These are phyloP conservation scores for Phaeotremella fagi DNA, from an alignment of 768 basidiomycete species.

Conservation along the genomic window DNA sequence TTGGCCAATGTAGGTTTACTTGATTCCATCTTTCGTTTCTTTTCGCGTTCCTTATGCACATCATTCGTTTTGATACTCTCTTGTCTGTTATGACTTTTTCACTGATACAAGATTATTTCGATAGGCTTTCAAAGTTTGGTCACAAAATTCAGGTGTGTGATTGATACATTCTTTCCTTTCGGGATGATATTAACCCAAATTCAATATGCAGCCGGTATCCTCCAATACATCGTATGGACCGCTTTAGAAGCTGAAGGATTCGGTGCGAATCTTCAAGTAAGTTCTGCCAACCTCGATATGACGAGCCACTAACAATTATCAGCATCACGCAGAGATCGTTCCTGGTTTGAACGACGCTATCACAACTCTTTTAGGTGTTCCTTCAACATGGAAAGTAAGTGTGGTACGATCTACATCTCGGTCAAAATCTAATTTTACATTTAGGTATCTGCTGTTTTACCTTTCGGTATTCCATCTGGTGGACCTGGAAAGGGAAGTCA, in stretches of 20 bases:
- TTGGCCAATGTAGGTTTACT: slow-evolving; percentile 22
- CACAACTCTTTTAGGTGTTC: slow-evolving; percentile 15
- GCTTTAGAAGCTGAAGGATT: slow-evolving; percentile 46
- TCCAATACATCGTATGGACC: slow-evolving; percentile 48
- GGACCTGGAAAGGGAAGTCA: slow-evolving; percentile 18
- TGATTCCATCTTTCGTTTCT: no score
- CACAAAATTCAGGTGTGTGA: slow-evolving; percentile 37
- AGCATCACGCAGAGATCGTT: slow-evolving; percentile 21
- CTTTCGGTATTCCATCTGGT: slow-evolving; percentile 45
- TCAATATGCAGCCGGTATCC: slow-evolving; percentile 45
- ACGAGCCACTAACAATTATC: neutral
- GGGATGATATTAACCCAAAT: no score
- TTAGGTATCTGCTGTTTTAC: slow-evolving; percentile 38
- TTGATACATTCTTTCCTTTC: no score
- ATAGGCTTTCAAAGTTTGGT: slow-evolving; percentile 37
- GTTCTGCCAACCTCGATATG: neutral
- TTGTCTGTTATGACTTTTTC: neutral
- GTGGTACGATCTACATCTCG: neutral
- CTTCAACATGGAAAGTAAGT: slow-evolving; percentile 31
- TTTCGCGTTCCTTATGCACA: neutral
- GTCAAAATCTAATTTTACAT: neutral
- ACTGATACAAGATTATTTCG: neutral
- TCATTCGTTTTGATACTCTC: neutral
- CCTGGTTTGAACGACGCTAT: slow-evolving; percentile 11
- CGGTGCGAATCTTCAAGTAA: slow-evolving; percentile 44